phyloP scores from a whole-genome alignment of 2,329 filamentous ascomycete species.

The Neocatenulostroma microsporum region DNA sequence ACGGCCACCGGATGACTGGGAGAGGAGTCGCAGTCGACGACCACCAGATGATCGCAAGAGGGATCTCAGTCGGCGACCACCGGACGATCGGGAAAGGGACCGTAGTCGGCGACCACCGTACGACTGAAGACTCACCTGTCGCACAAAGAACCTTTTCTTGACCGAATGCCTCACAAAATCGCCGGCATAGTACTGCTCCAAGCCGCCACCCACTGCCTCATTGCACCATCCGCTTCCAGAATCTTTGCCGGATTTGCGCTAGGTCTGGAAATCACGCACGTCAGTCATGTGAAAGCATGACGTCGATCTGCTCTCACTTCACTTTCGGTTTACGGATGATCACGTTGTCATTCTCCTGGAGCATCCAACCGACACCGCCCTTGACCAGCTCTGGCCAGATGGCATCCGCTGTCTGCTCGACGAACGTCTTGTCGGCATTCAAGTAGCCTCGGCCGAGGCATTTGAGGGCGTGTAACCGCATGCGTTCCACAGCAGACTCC shows the following conservation, averaged over 20 bases:
- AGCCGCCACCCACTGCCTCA: neutral
- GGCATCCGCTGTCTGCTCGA: constrained; percentile 61
- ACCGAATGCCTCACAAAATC: no score
- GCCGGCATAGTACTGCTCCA: no score
- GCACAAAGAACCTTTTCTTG: no score
- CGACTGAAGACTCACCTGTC: no score
- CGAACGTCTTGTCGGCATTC: constrained; percentile 56
- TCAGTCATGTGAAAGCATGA: neutral
- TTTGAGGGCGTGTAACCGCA: constrained; percentile 72
- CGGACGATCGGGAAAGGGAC: no score
- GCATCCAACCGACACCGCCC: constrained; percentile 77
- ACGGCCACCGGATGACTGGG: constrained; percentile 4
- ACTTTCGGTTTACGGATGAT: constrained; percentile 61
- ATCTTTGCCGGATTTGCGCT: neutral
- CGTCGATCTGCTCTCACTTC: constrained; percentile 19
- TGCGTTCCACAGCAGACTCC: constrained; percentile 68
- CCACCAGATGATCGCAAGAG: no score
- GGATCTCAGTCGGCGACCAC: no score
- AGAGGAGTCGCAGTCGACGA: no score
- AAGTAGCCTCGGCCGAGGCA: constrained; percentile 79
- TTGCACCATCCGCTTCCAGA: neutral
- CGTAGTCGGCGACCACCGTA: no score
- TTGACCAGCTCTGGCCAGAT: constrained; percentile 65
- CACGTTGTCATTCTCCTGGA: constrained; percentile 58
- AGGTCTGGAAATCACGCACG: no score